Evolutionary conservation across 257 asterid genomes (phyloP).

Genomic region (Solanum infundibuliforme): DNA sequence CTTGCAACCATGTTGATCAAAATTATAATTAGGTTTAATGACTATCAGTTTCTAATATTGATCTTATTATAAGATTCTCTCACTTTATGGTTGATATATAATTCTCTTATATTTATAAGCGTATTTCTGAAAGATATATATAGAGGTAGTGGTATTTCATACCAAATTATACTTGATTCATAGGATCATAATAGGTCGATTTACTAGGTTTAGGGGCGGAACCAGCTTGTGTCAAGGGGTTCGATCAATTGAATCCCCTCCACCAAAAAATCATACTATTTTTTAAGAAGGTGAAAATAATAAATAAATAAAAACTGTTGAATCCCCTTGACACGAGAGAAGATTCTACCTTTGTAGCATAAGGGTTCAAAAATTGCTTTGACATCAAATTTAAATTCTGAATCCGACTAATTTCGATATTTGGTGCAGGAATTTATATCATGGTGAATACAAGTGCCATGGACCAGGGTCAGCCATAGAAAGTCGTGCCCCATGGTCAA

Average conservation of each 20-base stretch:
- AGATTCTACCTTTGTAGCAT: neutral
- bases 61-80: neutral
- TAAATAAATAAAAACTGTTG: neutral
- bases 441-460: slow-evolving; percentile 55
- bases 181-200: neutral
- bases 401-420: neutral
- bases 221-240: neutral
- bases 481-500: slow-evolving; percentile 59
- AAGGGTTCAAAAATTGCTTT: neutral
- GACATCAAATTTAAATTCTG: neutral
- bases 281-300: neutral
- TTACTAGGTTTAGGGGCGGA: neutral
- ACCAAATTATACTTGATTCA: neutral
- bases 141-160: neutral
- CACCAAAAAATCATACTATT: neutral
- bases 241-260: neutral
- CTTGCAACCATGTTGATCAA: neutral
- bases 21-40: neutral
- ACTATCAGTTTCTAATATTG: neutral
- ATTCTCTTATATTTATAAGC: neutral
- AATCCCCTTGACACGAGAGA: neutral
- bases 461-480: slow-evolving; percentile 58
- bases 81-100: neutral
- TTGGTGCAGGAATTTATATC: slow-evolving; percentile 42
- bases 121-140: neutral